These are phyloP conservation scores for Albifimbria verrucaria DNA, from an alignment of 2,329 filamentous ascomycete species.

Conservation along the genomic window DNA sequence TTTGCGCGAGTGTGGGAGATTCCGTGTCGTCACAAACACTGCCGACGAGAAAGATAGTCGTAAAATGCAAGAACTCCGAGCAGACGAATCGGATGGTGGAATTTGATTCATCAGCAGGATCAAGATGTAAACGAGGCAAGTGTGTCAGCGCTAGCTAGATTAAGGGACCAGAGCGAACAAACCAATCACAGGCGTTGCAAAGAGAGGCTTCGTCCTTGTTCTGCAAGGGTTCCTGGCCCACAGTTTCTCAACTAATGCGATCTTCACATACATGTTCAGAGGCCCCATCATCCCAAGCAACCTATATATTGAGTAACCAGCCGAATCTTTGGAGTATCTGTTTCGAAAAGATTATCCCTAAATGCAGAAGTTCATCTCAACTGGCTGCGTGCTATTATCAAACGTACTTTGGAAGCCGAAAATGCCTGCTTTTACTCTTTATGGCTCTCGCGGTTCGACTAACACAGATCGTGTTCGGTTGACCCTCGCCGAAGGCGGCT, in stretches of 20 bases:
- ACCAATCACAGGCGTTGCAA: slow-evolving; percentile 22
- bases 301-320: slow-evolving; percentile 9
- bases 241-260: neutral
- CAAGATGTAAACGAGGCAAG: neutral
- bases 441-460: slow-evolving; percentile 35
- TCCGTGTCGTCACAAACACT: neutral
- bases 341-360: slow-evolving; percentile 18
- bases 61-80: slow-evolving; percentile 6
- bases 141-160: slow-evolving; percentile 19
- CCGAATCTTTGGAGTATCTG: neutral
- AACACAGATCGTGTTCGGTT: slow-evolving; percentile 40
- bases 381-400: slow-evolving; percentile 16
- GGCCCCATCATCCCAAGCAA: too few species aligned
- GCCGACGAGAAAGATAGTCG: neutral
- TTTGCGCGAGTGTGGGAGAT: neutral
- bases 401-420: slow-evolving; percentile 26
- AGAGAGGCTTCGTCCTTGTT: slow-evolving; percentile 4
- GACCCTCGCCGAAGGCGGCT: slow-evolving; percentile 39
- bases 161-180: slow-evolving; percentile 26
- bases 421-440: slow-evolving; percentile 41
- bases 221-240: neutral
- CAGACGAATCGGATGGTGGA: slow-evolving; percentile 9
- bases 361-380: slow-evolving; percentile 7
- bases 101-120: neutral
- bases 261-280: too few species aligned